Percentiles rank a stretch among this genome's conserved stretches.
These are phyloP conservation scores for Ampelocalamus luodianensis DNA, from an alignment of 176 grass and related monocot species.

Conservation along the genomic window DNA sequence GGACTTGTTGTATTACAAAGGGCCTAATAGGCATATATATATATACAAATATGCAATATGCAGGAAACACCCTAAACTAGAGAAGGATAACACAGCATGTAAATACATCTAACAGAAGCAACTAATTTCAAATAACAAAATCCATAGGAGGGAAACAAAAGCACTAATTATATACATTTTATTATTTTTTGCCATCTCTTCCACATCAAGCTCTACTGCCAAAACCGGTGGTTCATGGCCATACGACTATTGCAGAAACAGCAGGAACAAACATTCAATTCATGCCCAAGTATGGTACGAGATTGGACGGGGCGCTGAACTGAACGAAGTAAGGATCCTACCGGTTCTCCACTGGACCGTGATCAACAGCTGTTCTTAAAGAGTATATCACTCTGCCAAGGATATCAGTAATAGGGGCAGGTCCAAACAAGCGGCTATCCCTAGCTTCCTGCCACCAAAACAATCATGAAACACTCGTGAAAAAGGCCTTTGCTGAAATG, in stretches of 20 bases:
- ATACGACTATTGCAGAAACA: constrained; percentile 47
- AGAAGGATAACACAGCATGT: too few relatives aligned
- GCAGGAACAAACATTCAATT: constrained; percentile 18
- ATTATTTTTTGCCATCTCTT: constrained; percentile 84
- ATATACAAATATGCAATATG: too few relatives aligned
- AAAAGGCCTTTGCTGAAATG: not conserved
- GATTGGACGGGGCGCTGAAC: not conserved
- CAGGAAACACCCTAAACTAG: too few relatives aligned
- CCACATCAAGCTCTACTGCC: constrained; percentile 89
- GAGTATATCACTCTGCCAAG: constrained; percentile 88
- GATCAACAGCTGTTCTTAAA: constrained; percentile 80
- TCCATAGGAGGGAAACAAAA: constrained; percentile 12
- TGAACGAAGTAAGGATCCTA: constrained; percentile 14
- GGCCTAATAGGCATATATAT: too few relatives aligned
- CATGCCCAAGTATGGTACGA: not conserved
- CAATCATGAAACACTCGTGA: not conserved
- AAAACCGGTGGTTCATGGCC: constrained; percentile 70
- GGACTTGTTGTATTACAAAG: too few relatives aligned
- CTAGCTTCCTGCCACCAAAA: constrained; percentile 81
- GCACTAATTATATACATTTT: constrained; percentile 56
- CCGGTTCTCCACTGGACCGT: constrained; percentile 90
- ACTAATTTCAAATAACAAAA: constrained; percentile 31
- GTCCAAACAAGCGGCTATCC: constrained; percentile 94
- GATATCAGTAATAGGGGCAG: constrained; percentile 83
- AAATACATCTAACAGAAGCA: too few relatives aligned